Base-by-base conservation (phyloP, 2,329 filamentous ascomycete species). In the Pezicula rhizophila region DNA sequence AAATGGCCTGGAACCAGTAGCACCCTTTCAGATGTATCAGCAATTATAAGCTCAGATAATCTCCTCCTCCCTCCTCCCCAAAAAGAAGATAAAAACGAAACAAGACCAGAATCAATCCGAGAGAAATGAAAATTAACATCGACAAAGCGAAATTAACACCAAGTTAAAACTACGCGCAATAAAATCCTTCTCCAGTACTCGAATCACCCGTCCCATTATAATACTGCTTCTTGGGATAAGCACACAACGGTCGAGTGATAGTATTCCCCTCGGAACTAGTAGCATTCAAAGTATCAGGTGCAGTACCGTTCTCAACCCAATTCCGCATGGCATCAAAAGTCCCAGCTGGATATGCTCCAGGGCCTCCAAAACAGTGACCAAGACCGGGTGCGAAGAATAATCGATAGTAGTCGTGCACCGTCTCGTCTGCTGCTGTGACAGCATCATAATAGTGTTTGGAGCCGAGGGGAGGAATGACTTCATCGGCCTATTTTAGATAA, bases 241-340 rank as follows among this genome's bases (percentile, higher is more conserved):
- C 45, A 45, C 51, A 53, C n/a, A 50, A n/a, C 14, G 23, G 23
- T 15, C 48, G 15, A 2, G 35, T 40, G 14, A 50, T n/a, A 12
- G 20, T 41, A 3, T 17, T 14, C 4, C 28, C 38, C 14, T 40
- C n/a, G 1, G 17, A 14, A 20, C 14, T 15, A n/a, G 14, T 48
- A 8, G 49, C 51, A 40, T 40, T 35, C 41, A 57, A 33, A 4
- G 46, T 35, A 12, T 63, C 58, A 1, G 64, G 64, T 0, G 53
- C 54, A 14, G 51, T 57, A 6, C 62, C 63, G 5, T 66, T 53
- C 44, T 67, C 64, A 11, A 66, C 64, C 64, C 65, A 67, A 2
- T 53, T 47, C 8, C 53, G 53, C 8, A 67, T 46, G 35, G 59
- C 57, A 14, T 54, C 58, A 35, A 66, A 66, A 2, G 62, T 45